Base-by-base conservation (phyloP, 805 yeast genomes). In the Komagataella kurtzmanii region DNA sequence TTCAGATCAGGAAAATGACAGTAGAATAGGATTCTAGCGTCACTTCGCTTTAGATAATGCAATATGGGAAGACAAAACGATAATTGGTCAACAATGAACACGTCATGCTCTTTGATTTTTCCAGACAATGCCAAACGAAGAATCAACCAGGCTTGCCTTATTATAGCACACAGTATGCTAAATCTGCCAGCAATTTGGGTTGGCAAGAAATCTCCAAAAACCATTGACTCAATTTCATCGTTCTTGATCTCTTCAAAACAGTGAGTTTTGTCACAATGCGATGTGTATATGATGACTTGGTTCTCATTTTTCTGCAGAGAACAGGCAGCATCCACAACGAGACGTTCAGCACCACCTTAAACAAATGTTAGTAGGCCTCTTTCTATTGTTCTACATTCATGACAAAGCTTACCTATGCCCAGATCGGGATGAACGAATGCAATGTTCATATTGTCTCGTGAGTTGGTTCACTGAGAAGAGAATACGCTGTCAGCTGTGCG, bases 1-100 rank as follows among this genome's bases (percentile, higher is more conserved):
- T 84, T 71, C 61, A 85, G 84, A 65, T 93, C 99, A 0, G 99
- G 99, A 65, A 91, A 91, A 69, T 93, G 99, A 61, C 99, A 90
- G 65, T 93, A 93, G 62, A 91, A 93, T 50, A 93, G 67, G 3
- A 86, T 74, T 50, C 78, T 77, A 1, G 84, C 64, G 6, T 66
- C 51, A 1, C 57, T 65, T 52, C 51, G 55, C 55, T 68, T 72
- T 62, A 65, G 77, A 54, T 66, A 62, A 56, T 60, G 80, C 18
- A 93, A 58, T 14, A 90, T 56, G 5, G 98, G 98, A 3, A 88
- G 71, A 57, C 95, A 81, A 53, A 88, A 81, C 2, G 96, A 81
- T 52, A 93, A 73, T 65, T 91, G 97, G 67, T 93, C 99, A 36
- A 93, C 81, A 36, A 93, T 75, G 55, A 85, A 83, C 54, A 83